Evolutionary conservation across 2,329 filamentous ascomycete species (phyloP).

Genomic region (Fulvia fulva): DNA sequence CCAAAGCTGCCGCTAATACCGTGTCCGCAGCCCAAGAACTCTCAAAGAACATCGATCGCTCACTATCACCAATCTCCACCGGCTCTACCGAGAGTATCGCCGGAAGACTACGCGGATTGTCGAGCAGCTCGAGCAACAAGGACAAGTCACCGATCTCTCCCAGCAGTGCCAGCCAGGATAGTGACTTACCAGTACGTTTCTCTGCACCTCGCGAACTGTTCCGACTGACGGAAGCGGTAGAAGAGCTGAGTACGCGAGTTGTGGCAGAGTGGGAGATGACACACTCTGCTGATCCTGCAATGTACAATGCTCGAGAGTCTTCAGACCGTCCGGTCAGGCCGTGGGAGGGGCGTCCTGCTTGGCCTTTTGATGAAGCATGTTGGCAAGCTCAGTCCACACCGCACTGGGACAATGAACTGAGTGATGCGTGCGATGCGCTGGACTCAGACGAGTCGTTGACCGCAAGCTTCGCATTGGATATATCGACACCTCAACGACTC

Average conservation of each 20-base stretch:
- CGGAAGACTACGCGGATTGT: neutral
- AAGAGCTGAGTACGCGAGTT: conserved; percentile 55
- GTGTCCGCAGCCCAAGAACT: conserved; percentile 15
- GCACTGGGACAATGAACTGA: conserved; percentile 43
- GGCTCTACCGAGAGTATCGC: conserved; percentile 2
- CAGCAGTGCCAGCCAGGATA: conserved; percentile 8
- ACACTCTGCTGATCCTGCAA: conserved; percentile 20
- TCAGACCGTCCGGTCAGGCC: conserved; percentile 37
- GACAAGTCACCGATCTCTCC: conserved; percentile 7
- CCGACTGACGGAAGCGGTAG: conserved; percentile 77
- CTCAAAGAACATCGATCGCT: neutral
- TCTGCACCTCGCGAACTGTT: conserved; percentile 88
- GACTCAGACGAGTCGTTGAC: conserved; percentile 65
- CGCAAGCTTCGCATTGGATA: conserved; percentile 59
- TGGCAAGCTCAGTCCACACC: conserved; percentile 42
- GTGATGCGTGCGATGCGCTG: conserved; percentile 58
- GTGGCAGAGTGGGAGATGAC: conserved; percentile 62
- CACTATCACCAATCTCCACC: conserved; percentile 3
- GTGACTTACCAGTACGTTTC: conserved; percentile 56
- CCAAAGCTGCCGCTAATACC: conserved; percentile 14
- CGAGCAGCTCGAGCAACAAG: conserved; percentile 3
- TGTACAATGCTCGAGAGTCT: neutral
- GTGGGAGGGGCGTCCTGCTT: conserved; percentile 53
- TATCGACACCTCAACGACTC: conserved; percentile 62
- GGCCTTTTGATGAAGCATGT: conserved; percentile 56